A percentile compares a stretch with the other conserved stretches of the same genome.
These are phyloP conservation scores for Ciborinia camelliae DNA, from an alignment of 2,329 filamentous ascomycete genomes.

Conservation along the genomic window DNA sequence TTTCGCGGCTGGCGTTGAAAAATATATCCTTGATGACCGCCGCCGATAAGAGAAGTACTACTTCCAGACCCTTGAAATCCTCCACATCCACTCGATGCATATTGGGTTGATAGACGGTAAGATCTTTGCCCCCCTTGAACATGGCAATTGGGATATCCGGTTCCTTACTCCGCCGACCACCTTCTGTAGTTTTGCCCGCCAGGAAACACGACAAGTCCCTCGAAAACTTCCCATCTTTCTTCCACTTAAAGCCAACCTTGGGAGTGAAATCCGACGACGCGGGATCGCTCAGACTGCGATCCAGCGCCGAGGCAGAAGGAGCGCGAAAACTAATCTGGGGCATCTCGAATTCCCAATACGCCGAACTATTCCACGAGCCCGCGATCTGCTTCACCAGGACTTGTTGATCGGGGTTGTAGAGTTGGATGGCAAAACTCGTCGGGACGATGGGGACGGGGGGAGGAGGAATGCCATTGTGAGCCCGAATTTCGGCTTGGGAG, in stretches of 20 bases:
- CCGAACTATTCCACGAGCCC: constrained; percentile 74
- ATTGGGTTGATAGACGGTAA: constrained; percentile 93
- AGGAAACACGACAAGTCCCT: constrained; percentile 88
- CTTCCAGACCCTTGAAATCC: constrained; percentile 87
- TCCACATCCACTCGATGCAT: constrained; percentile 86
- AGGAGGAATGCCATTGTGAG: constrained; percentile 61
- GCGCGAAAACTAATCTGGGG: constrained; percentile 79
- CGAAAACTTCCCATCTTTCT: constrained; percentile 77
- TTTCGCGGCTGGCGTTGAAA: constrained; percentile 62
- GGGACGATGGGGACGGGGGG: constrained; percentile 71
- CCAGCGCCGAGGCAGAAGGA: constrained; percentile 74
- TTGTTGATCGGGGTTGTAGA: constrained; percentile 92
- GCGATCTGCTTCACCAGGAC: constrained; percentile 67
- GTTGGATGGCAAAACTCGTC: constrained; percentile 74
- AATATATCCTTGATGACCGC: constrained; percentile 65
- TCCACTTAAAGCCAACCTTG: constrained; percentile 83
- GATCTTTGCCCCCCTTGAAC: constrained; percentile 64
- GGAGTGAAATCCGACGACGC: constrained; percentile 56
- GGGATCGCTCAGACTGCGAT: constrained; percentile 65
- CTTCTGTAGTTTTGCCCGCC: constrained; percentile 70
- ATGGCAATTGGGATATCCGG: constrained; percentile 94
- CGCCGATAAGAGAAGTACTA: constrained; percentile 65
- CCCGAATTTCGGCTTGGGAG: constrained; percentile 74
- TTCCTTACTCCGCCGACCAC: constrained; percentile 77
- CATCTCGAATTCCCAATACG: constrained; percentile 89